Evolutionary conservation across 2,329 filamentous ascomycete species (phyloP), one percentile per base, ranked within the genome.

Genomic region (Colletotrichum incanum): DNA sequence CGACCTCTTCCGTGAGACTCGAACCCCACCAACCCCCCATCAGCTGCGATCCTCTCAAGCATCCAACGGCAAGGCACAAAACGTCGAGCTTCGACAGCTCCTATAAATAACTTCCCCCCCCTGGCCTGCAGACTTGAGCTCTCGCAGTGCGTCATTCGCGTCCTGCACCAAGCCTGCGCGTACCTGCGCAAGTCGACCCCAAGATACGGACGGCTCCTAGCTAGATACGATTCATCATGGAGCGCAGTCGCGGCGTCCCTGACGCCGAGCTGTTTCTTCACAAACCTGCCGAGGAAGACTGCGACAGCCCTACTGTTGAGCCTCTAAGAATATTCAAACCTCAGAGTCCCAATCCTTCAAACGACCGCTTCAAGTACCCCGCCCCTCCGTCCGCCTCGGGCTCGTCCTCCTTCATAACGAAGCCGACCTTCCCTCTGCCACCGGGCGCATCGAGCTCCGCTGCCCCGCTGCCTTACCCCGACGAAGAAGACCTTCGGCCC

Each of bases 301-400:
- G 85, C 73, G 91, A 94, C 77, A 94, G 93, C 77, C 93, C 94
- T 70, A 94, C 93, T 23, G 89, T 97, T 76, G 93, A 93, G 78
- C 95, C 95, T 72, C 83, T 98, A 82, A 91, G 94, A 78, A 97
- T 97, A 80, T 92, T 92, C 85, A 97, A 97, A 82, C 91, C 92
- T 68, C 89, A 91, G 77, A 93, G 91, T 70, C 89, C 92, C 41
- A 87, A 87, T 64, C 90, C 90, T 70, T 68, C 77, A 39, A 78
- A 79, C 67, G 84, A 85, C 66, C 82, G 84, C 74, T 87, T 86
- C 80, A 85, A 84, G 77, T 90, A 89, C 77, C 88, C 87, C 67
- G 83, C 85, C 39, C 86, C 86, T 59, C 79, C 83, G 31, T 81
- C 82, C 2, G 77, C 78, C 39, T 79, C 80, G 14, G 69, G 78